Conservation (phyloP, 2,329 filamentous ascomycete genomes). For the Lachnellula hyalina region DNA sequence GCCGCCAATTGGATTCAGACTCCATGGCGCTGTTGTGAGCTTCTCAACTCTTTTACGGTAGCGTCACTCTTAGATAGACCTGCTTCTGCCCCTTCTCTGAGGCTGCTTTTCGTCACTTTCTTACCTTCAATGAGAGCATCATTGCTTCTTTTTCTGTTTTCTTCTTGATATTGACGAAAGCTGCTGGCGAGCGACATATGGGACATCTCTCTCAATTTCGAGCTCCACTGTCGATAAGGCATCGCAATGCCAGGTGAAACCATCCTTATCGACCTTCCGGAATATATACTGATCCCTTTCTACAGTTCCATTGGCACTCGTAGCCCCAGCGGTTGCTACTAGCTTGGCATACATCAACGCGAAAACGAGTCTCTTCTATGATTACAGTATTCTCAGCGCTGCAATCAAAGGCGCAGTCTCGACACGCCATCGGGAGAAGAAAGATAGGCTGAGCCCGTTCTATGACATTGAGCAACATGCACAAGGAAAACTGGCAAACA, state of each 20-base stretch:
- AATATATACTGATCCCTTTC: constrained; percentile 1
- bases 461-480: constrained; percentile 69
- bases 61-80: no score
- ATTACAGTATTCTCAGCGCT: constrained; percentile 54
- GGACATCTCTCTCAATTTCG: no score
- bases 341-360: constrained; percentile 76
- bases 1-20: no score
- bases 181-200: no score
- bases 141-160: no score
- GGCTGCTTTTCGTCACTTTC: no score
- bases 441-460: constrained; percentile 64
- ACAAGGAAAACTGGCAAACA: constrained; percentile 45
- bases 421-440: constrained; percentile 43
- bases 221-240: neutral
- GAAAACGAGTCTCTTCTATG: constrained; percentile 60
- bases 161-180: no score
- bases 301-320: constrained; percentile 47
- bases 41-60: no score
- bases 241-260: constrained; percentile 23
- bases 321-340: constrained; percentile 58
- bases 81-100: no score
- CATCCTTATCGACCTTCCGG: neutral
- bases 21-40: no score
- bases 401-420: constrained; percentile 42
- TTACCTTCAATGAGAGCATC: no score